These are phyloP conservation scores for Mortierella sp. DNA, from an alignment of 371 early-diverging fungal genomes.

Conservation along the genomic window DNA sequence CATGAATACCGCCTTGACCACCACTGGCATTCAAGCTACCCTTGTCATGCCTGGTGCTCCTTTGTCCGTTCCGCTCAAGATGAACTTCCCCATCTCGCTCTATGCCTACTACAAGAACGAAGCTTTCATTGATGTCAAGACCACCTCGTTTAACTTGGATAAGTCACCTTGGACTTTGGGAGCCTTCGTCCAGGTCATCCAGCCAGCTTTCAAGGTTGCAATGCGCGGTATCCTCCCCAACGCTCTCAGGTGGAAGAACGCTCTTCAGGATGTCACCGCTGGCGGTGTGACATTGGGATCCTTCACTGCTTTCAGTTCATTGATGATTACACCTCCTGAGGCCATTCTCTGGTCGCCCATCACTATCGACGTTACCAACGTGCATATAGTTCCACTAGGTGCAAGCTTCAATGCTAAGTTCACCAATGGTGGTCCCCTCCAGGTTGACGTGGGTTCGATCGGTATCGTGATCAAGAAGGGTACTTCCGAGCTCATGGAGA, in stretches of 20 bases:
- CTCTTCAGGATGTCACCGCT: slow-evolving; percentile 44
- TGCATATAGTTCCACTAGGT: slow-evolving; percentile 37
- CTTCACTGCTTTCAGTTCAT: slow-evolving; percentile 27
- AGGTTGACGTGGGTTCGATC: slow-evolving; percentile 47
- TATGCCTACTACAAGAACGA: slow-evolving; percentile 24
- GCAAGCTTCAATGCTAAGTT: slow-evolving; percentile 32
- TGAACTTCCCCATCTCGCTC: slow-evolving; percentile 49
- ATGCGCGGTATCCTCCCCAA: slow-evolving; percentile 44
- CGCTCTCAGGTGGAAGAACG: slow-evolving; percentile 46
- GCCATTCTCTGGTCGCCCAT: slow-evolving; percentile 51
- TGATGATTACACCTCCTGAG: slow-evolving; percentile 42
- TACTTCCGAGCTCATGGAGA: slow-evolving; percentile 18
- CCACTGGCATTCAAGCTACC: slow-evolving; percentile 45
- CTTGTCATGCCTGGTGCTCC: slow-evolving; percentile 37
- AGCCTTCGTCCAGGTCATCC: slow-evolving; percentile 21
- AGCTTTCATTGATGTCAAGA: slow-evolving; percentile 31
- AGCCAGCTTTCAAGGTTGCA: slow-evolving; percentile 27
- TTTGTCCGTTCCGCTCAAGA: slow-evolving; percentile 44
- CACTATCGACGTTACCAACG: slow-evolving; percentile 20
- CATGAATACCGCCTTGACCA: slow-evolving; percentile 47
- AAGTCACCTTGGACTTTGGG: slow-evolving; percentile 45
- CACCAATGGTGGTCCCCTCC: slow-evolving; percentile 41
- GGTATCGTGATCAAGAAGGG: slow-evolving; percentile 27
- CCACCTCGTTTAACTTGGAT: slow-evolving; percentile 26
- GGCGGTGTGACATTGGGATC: slow-evolving; percentile 36